Evolutionary conservation across 2,329 filamentous ascomycete genomes (phyloP).

Genomic region (Onygena corvina): DNA sequence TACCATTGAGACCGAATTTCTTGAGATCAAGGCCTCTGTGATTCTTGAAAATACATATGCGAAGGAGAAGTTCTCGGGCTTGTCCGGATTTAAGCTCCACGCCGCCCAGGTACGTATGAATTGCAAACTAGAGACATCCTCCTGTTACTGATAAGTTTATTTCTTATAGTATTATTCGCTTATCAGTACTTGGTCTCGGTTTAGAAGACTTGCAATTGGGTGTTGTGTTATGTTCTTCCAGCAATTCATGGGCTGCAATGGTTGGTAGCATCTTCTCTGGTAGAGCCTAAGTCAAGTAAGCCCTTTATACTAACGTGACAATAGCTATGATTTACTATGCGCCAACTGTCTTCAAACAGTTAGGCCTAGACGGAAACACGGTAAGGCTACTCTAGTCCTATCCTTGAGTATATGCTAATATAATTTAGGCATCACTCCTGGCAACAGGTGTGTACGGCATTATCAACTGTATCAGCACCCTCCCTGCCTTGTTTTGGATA

Average conservation of each 20-base stretch:
- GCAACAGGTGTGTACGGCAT: constrained; percentile 31
- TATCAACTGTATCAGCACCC: constrained; percentile 27
- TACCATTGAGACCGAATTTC: constrained; percentile 39
- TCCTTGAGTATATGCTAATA: not conserved
- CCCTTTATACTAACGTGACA: not conserved
- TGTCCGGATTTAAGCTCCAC: constrained; percentile 24
- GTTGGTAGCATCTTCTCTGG: constrained; percentile 14
- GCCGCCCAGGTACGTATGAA: constrained; percentile 21
- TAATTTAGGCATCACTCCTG: constrained; percentile 23
- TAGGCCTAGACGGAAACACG: constrained; percentile 32
- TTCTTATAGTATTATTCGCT: constrained; percentile 24
- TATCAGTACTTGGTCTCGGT: constrained; percentile 26
- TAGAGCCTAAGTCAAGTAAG: not conserved
- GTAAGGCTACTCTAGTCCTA: constrained; percentile 9
- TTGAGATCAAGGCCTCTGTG: constrained; percentile 39
- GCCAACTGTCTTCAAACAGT: constrained; percentile 35
- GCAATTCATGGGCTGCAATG: constrained; percentile 40
- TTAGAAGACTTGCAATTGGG: constrained; percentile 30
- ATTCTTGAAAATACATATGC: constrained; percentile 28
- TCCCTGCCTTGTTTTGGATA: constrained; percentile 27
- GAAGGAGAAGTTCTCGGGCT: constrained; percentile 21
- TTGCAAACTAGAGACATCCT: not conserved
- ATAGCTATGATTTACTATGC: constrained; percentile 39
- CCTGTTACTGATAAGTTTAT: not conserved
- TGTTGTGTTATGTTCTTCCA: constrained; percentile 34